Conservation (phyloP, 345 rosid species). For the Eucalyptus erythrocorys region DNA sequence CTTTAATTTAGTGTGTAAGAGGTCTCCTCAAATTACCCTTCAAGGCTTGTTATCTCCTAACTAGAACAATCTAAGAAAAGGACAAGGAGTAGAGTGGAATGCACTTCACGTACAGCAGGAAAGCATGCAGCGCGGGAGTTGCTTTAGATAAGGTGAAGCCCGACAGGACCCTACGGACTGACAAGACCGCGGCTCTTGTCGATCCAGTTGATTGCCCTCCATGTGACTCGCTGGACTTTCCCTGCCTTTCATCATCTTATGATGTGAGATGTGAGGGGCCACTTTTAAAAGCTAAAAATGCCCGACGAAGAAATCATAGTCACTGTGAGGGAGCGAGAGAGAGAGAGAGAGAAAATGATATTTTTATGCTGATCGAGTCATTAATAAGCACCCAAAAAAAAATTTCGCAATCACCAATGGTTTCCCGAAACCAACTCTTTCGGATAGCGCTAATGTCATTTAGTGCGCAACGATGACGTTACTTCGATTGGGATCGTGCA, state of each 20-base stretch:
- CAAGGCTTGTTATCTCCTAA: neutral
- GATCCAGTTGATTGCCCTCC: neutral
- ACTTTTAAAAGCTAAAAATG: neutral
- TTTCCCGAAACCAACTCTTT: neutral
- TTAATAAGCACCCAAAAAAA: neutral
- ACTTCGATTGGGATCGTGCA: neutral
- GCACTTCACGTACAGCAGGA: neutral
- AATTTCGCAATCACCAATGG: neutral
- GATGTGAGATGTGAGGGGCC: neutral
- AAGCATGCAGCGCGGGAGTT: neutral
- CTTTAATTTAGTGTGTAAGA: neutral
- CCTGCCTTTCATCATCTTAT: neutral
- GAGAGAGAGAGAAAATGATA: neutral
- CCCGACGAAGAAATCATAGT: neutral
- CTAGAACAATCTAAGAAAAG: neutral
- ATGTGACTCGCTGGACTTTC: neutral
- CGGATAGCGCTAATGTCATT: neutral
- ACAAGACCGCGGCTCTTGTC: neutral
- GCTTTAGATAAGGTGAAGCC: neutral
- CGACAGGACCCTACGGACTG: neutral
- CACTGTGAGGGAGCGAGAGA: neutral
- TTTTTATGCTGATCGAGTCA: neutral
- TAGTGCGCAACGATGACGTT: neutral
- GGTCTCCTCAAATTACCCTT: neutral
- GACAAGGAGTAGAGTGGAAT: constrained; percentile 9